Conservation (phyloP, 2,329 filamentous ascomycete species). For the Pochonia chlamydosporia region DNA sequence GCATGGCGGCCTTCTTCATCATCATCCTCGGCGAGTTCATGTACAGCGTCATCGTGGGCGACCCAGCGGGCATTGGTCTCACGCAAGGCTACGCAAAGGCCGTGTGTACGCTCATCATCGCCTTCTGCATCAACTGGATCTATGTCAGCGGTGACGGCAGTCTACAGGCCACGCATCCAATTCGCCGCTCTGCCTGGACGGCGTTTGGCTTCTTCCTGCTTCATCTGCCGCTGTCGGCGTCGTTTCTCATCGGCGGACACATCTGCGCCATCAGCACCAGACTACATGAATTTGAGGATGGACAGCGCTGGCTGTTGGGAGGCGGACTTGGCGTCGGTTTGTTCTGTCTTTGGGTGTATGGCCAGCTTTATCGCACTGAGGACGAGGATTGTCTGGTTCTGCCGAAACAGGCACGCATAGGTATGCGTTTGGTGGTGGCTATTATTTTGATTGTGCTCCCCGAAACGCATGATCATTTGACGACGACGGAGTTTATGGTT, state of each 20-base stretch:
- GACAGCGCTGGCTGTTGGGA: conserved; percentile 41
- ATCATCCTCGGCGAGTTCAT: conserved; percentile 45
- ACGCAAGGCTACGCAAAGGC: conserved; percentile 37
- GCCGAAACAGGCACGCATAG: conserved; percentile 27
- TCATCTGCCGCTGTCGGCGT: conserved; percentile 38
- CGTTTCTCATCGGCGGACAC: conserved; percentile 41
- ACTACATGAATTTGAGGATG: conserved; percentile 31
- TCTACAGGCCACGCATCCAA: conserved; percentile 34
- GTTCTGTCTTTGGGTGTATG: conserved; percentile 37
- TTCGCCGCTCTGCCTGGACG: conserved; percentile 37
- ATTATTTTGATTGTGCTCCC: conserved; percentile 30
- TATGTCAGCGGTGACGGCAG: conserved; percentile 44
- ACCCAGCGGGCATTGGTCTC: conserved; percentile 38
- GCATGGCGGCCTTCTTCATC: conserved; percentile 45
- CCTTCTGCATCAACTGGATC: conserved; percentile 45
- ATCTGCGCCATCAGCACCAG: conserved; percentile 34
- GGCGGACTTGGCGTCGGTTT: conserved; percentile 39
- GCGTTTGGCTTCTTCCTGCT: conserved; percentile 39
- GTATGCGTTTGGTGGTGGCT: conserved; percentile 25
- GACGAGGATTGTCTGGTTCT: conserved; percentile 31
- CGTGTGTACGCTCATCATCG: conserved; percentile 42
- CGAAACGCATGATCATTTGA: conserved; percentile 24
- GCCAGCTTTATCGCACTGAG: conserved; percentile 33
- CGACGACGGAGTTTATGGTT: conserved; percentile 29
- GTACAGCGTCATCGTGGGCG: conserved; percentile 41